Base-by-base conservation (phyloP, 2,329 filamentous ascomycete species). In the Tympanopsis confertula region DNA sequence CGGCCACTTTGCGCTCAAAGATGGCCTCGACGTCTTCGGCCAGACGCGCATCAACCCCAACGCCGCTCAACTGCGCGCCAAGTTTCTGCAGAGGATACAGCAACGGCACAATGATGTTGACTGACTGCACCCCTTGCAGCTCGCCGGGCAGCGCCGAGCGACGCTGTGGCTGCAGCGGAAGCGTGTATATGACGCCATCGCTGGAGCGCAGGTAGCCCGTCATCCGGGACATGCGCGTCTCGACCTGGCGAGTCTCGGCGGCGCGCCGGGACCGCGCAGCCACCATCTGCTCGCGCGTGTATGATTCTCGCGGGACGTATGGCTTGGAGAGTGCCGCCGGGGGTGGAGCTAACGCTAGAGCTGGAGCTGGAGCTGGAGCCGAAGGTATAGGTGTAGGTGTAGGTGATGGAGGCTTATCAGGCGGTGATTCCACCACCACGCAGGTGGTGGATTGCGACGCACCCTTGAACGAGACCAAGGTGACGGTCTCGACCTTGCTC, bases 401-500 rank as follows among this genome's bases (percentile, higher is more conserved):
- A 35, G 14, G 35, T 13, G 33, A 15, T 3, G 37, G 13, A 12
- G 19, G 5, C 7, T 35, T 22, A 18, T 38, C 20, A 2, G 14
- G 15, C 4, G 33, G 19, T 7, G 38, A 19, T n/a, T 38, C 36
- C 17, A 35, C 24, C 7, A 39, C 29, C 3, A 29, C 5, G 12
- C 39, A 20, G 5, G 35, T 35, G 1, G 38, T 35, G 4, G 37
- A 28, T 3, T 68, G 66, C 35, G 70, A 65, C 15, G 66, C 63
- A 44, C 83, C 79, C 47, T 63, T 73, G 45, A 71, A 73, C 2
- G 70, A 63, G 20, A 82, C 64, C 40, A 88, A 61, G 49, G 80
- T 87, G 35, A 88, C 66, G 10, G 79, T 86, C 41, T 84, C 80
- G 2, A 69, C 75, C 55, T 84, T 83, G n/a, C n/a, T n/a, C 48